phyloP scores from a whole-genome alignment of 192 early-diverging fungal genomes.

The Geosiphon pyriformis region DNA sequence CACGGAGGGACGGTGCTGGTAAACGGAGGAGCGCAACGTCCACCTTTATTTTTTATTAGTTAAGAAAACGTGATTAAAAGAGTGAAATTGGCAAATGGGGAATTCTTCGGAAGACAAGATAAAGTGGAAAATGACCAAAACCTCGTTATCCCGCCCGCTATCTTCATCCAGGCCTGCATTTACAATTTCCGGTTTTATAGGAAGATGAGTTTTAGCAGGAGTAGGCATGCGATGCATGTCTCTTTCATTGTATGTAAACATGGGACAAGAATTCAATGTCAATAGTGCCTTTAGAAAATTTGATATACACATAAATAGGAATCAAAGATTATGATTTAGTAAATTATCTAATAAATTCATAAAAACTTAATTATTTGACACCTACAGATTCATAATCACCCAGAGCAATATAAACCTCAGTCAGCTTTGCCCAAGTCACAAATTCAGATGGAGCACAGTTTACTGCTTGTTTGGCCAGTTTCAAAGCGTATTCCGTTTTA shows the following conservation, averaged over 20 bases:
- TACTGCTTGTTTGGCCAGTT: slow-evolving; percentile 88
- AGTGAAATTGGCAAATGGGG: not conserved
- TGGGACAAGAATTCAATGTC: slow-evolving; percentile 96
- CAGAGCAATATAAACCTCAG: slow-evolving; percentile 85
- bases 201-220: slow-evolving; percentile 82
- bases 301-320: not conserved
- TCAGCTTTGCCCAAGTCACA: slow-evolving; percentile 91
- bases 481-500: slow-evolving; percentile 69
- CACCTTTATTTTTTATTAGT: slow-evolving; percentile 27
- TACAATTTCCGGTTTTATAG: slow-evolving; percentile 75
- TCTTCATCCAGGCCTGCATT: slow-evolving; percentile 58
- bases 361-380: not conserved
- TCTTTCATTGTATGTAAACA: slow-evolving; percentile 89
- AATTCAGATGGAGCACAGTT: slow-evolving; percentile 94
- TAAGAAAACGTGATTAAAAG: not conserved
- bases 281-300: slow-evolving; percentile 68
- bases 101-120: not conserved
- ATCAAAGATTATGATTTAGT: not conserved
- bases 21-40: slow-evolving; percentile 72
- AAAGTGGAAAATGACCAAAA: slow-evolving; percentile 15
- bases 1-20: slow-evolving; percentile 82
- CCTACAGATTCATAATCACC: slow-evolving; percentile 76
- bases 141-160: slow-evolving; percentile 49
- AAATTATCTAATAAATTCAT: not conserved
- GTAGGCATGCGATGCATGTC: slow-evolving; percentile 89